A percentile compares a stretch with the other conserved stretches of the same genome.
Conservation (phyloP, 1,139 yeast genomes). For the Pichia sp. region DNA sequence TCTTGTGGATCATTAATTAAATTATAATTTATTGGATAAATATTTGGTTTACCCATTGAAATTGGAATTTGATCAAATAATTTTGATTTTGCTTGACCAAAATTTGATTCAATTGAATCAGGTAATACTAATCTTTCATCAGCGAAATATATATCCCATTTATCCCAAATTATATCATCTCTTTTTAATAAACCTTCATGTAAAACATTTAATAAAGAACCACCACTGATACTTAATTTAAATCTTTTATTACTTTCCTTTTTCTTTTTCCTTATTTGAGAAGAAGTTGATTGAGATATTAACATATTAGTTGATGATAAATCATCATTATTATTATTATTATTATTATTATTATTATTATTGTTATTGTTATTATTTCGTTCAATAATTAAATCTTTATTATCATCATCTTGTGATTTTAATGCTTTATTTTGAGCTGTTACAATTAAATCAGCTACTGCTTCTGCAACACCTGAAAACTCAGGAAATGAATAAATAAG, state of each 20-base stretch:
- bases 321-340: no score
- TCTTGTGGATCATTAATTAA: slow-evolving; percentile 61
- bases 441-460: slow-evolving; percentile 85
- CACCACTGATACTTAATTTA: slow-evolving; percentile 89
- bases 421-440: slow-evolving; percentile 72
- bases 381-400: neutral
- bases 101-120: slow-evolving; percentile 76
- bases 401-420: neutral
- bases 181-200: slow-evolving; percentile 77
- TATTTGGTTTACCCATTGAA: slow-evolving; percentile 52
- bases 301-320: neutral
- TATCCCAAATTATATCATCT: slow-evolving; percentile 72
- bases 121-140: slow-evolving; percentile 95
- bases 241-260: slow-evolving; percentile 58
- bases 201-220: slow-evolving; percentile 79
- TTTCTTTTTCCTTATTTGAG: slow-evolving; percentile 34
- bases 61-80: slow-evolving; percentile 63
- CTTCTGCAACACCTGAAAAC: slow-evolving; percentile 85
- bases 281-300: slow-evolving; percentile 8
- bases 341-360: neutral
- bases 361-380: neutral
- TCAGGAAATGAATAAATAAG: slow-evolving; percentile 87
- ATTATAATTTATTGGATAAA: slow-evolving; percentile 76
- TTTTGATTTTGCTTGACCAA: slow-evolving; percentile 79
- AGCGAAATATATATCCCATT: slow-evolving; percentile 95